phyloP scores from a whole-genome alignment of 2,329 filamentous ascomycete species.

The Aspergillus hiratsukae region DNA sequence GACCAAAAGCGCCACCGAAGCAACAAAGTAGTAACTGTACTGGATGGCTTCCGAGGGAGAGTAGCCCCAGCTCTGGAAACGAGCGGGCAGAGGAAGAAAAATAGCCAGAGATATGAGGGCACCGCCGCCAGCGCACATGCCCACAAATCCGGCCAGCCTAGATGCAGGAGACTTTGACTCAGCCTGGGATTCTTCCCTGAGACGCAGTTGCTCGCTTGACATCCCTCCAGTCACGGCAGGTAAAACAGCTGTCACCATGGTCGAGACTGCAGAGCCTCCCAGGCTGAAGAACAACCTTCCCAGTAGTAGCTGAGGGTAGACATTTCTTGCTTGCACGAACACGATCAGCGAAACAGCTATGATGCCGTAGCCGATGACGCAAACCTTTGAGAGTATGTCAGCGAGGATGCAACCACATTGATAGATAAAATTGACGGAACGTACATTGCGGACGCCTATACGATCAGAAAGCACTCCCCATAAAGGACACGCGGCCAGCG shows the following conservation, averaged over 20 bases:
- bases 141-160: conserved; percentile 80
- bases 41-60: conserved; percentile 71
- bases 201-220: conserved; percentile 13
- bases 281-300: conserved; percentile 83
- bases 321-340: conserved; percentile 79
- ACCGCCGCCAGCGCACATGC: conserved; percentile 86
- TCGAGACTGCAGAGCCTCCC: conserved; percentile 88
- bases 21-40: conserved; percentile 85
- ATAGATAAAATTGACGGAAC: conserved; percentile 11
- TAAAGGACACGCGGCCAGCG: conserved; percentile 44
- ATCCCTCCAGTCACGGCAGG: conserved; percentile 59
- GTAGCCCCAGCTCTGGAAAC: conserved; percentile 68
- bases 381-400: conserved; percentile 32
- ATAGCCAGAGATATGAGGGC: conserved; percentile 76
- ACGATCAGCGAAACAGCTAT: conserved; percentile 72
- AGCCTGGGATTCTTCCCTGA: conserved; percentile 5
- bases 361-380: conserved; percentile 72
- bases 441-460: conserved; percentile 45
- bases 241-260: conserved; percentile 95
- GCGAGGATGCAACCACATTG: background rate
- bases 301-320: conserved; percentile 84
- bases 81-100: conserved; percentile 82
- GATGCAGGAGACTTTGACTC: conserved; percentile 45
- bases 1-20: conserved; percentile 64
- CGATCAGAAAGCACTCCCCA: conserved; percentile 49